phyloP scores from a whole-genome alignment of 2,329 filamentous ascomycete species.

The Pezicula rhizophila region DNA sequence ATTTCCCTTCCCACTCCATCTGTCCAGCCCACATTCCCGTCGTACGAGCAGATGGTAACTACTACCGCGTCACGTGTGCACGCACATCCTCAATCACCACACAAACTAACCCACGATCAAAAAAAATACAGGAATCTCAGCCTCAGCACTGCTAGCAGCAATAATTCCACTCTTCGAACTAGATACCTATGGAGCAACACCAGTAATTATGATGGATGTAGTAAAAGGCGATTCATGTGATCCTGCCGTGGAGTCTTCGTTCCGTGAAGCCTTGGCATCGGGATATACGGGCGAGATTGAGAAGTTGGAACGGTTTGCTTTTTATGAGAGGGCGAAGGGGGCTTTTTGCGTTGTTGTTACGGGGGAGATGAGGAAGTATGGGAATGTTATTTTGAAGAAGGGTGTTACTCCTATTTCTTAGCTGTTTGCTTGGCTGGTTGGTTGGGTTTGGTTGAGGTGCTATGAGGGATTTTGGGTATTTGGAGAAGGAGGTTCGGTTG shows the following conservation, averaged over 20 bases:
- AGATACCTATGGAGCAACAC: slow-evolving; percentile 5
- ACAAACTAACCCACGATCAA: neutral
- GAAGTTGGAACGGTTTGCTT: slow-evolving; percentile 7
- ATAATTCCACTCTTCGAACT: slow-evolving; percentile 6
- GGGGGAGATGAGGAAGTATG: slow-evolving; percentile 9
- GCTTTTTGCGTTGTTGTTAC: slow-evolving; percentile 9
- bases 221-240: slow-evolving; percentile 5
- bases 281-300: slow-evolving; percentile 6
- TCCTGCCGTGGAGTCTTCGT: slow-evolving; percentile 4
- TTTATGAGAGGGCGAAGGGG: slow-evolving; percentile 7
- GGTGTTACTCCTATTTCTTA: slow-evolving; percentile 5
- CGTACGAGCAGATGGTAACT: slow-evolving; percentile 1
- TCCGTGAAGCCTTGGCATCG: slow-evolving; percentile 1
- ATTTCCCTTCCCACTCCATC: slow-evolving; percentile 7
- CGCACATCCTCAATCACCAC: neutral
- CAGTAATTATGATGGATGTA: slow-evolving; percentile 9
- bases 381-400: slow-evolving; percentile 12
- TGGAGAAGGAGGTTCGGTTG: too few species aligned
- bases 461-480: too few species aligned
- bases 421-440: neutral
- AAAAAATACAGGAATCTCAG: slow-evolving; percentile 1
- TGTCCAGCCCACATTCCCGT: slow-evolving; percentile 2
- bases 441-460: too few species aligned
- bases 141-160: slow-evolving; percentile 3
- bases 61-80: neutral